phyloP scores from a whole-genome alignment of 345 rosid genomes.

The Salix suchowensis region DNA sequence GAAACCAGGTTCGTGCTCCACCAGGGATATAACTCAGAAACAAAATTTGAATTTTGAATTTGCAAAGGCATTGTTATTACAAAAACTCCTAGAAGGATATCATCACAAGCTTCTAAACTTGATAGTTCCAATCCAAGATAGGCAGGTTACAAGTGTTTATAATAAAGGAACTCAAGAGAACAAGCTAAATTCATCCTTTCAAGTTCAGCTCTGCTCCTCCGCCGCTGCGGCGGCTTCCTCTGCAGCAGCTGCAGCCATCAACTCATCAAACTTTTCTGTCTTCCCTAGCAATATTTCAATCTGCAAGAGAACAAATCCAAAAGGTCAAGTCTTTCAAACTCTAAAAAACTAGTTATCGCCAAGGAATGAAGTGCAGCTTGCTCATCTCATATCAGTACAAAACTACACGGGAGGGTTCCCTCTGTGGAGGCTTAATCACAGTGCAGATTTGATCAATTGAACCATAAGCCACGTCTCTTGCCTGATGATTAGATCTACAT shows the following conservation, averaged over 20 bases:
- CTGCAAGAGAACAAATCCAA: conserved; percentile 20
- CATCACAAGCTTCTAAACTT: conserved; percentile 9
- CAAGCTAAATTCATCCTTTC: background rate
- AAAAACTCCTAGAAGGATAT: conserved; percentile 19
- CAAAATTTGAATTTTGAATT: conserved; percentile 23
- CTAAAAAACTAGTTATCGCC: background rate
- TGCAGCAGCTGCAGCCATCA: conserved; percentile 68
- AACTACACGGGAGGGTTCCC: background rate
- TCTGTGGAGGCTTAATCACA: background rate
- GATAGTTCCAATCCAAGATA: conserved; percentile 5
- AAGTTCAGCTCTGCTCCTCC: conserved; percentile 43
- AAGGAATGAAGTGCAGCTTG: background rate
- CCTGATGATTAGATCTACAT: background rate
- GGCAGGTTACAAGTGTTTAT: conserved; percentile 6
- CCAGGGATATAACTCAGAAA: background rate
- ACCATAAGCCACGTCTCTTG: background rate
- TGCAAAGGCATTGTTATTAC: conserved; percentile 7
- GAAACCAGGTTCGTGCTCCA: background rate
- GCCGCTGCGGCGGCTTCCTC: conserved; percentile 40
- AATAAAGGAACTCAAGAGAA: conserved; percentile 4
- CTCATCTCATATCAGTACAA: background rate
- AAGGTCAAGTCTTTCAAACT: background rate
- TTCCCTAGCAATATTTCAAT: conserved; percentile 62
- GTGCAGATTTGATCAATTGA: background rate
- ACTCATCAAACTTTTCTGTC: conserved; percentile 63